Conservation (phyloP, 164 flowering plant genomes). For the Macadamia tetraphylla region DNA sequence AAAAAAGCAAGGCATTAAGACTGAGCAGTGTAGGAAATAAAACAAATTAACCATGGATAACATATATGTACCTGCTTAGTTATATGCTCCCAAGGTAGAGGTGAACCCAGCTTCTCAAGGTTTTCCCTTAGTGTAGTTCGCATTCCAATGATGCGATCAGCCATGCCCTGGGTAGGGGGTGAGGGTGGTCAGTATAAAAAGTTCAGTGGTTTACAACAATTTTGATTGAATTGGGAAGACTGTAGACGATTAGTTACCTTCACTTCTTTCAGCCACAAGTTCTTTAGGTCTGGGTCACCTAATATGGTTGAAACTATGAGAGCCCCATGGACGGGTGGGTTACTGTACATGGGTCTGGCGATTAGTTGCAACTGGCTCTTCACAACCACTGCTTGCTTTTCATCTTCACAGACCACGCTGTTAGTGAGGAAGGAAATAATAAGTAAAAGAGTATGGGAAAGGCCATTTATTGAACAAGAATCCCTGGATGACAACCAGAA, state of each 20-base stretch:
- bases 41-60: background rate
- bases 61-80: slow-evolving; percentile 63
- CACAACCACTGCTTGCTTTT: slow-evolving; percentile 81
- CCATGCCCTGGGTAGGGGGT: slow-evolving; percentile 61
- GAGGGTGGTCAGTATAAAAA: no score
- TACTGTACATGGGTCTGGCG: slow-evolving; percentile 97
- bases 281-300: slow-evolving; percentile 70
- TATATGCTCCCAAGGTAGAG: slow-evolving; percentile 89
- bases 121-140: slow-evolving; percentile 67
- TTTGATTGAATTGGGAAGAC: background rate
- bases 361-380: slow-evolving; percentile 95
- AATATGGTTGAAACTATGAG: slow-evolving; percentile 79
- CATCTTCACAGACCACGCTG: slow-evolving; percentile 91
- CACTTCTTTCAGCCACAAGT: slow-evolving; percentile 89
- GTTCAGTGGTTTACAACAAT: background rate
- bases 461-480: no score
- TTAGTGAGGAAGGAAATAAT: slow-evolving; percentile 8
- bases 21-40: background rate
- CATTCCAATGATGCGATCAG: slow-evolving; percentile 93
- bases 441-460: background rate
- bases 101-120: slow-evolving; percentile 77
- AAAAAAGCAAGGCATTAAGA: background rate
- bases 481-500: no score
- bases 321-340: slow-evolving; percentile 96
- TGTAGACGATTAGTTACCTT: slow-evolving; percentile 42